Percentiles rank a stretch among this genome's conserved stretches.
phyloP scores from a whole-genome alignment of 345 rosid species.

The Kernera saxatilis region DNA sequence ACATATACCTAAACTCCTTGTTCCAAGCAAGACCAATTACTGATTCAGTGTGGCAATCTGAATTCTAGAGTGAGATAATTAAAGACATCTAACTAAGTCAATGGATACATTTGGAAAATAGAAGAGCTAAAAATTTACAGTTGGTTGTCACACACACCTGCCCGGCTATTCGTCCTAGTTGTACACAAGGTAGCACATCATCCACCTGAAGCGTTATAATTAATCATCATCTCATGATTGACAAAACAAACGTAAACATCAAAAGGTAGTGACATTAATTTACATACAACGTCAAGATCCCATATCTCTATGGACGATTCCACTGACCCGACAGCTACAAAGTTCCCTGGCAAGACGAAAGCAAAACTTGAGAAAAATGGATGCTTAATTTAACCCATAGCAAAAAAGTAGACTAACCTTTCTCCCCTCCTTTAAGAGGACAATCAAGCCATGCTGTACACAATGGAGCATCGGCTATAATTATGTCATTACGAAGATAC shows the following conservation, averaged over 20 bases:
- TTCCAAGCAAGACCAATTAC: conserved; percentile 94
- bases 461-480: conserved; percentile 60
- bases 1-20: conserved; percentile 66
- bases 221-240: not conserved
- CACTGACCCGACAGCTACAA: conserved; percentile 72
- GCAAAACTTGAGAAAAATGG: not conserved
- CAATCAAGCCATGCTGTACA: conserved; percentile 90
- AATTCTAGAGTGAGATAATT: conserved; percentile 43
- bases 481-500: conserved; percentile 67
- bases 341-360: conserved; percentile 52
- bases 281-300: conserved; percentile 83
- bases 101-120: not conserved
- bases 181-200: conserved; percentile 58
- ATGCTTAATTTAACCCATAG: not conserved
- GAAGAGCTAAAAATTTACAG: not conserved
- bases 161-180: conserved; percentile 50
- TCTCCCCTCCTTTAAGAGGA: conserved; percentile 72
- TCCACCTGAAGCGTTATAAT: conserved; percentile 42
- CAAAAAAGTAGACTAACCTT: conserved; percentile 35
- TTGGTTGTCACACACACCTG: conserved; percentile 29
- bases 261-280: not conserved
- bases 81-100: not conserved
- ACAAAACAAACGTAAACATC: not conserved
- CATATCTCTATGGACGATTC: conserved; percentile 68
- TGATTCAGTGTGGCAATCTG: conserved; percentile 68